A percentile compares a stretch with the other conserved stretches of the same genome.
Conservation (phyloP, 805 yeast genomes). For the Alloascoidea africana region DNA sequence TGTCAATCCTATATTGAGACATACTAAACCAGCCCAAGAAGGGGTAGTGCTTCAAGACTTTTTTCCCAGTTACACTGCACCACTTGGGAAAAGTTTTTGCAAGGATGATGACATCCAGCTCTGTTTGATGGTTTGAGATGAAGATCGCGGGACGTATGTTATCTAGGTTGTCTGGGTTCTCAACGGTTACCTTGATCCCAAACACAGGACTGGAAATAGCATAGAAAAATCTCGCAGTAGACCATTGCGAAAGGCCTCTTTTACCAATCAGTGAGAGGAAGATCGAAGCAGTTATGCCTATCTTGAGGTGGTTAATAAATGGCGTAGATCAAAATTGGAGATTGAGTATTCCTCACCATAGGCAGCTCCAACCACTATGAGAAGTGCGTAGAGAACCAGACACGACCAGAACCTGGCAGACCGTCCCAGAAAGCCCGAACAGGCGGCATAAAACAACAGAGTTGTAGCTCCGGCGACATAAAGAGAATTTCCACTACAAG, state of each 20-base stretch:
- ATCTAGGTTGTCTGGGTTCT: constrained; percentile 47
- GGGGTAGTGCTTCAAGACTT: constrained; percentile 70
- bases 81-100: constrained; percentile 80
- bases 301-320: too few species aligned
- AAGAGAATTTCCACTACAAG: not conserved
- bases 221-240: constrained; percentile 77
- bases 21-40: constrained; percentile 93
- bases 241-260: constrained; percentile 71
- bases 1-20: too few species aligned
- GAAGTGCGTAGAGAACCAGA: not conserved
- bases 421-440: not conserved
- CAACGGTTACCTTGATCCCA: constrained; percentile 57
- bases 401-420: constrained; percentile 1
- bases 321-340: too few species aligned
- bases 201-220: constrained; percentile 39
- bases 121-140: constrained; percentile 83
- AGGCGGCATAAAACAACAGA: not conserved
- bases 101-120: constrained; percentile 66
- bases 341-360: too few species aligned
- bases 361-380: constrained; percentile 1
- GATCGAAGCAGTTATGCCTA: constrained; percentile 63
- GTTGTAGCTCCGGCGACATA: not conserved
- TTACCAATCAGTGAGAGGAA: constrained; percentile 54
- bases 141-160: constrained; percentile 55
- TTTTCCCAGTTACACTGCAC: constrained; percentile 87